These are phyloP conservation scores for Paragyromitra xinjiangensis DNA, from an alignment of 495 filamentous ascomycete genomes.

Conservation along the genomic window DNA sequence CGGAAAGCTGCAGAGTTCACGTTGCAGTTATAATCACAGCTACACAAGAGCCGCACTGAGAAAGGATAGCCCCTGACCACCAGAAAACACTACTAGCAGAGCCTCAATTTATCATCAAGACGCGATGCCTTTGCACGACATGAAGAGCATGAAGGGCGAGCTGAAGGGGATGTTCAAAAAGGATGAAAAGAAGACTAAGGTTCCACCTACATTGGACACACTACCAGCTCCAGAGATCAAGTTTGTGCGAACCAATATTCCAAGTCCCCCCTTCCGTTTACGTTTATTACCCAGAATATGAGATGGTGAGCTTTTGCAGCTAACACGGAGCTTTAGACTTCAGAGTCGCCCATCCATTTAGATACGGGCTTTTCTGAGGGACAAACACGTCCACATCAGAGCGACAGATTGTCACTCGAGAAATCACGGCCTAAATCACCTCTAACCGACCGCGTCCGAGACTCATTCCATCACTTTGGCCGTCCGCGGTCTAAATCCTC, in stretches of 20 bases:
- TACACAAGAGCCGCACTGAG: conserved; percentile 17
- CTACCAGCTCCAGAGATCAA: conserved; percentile 71
- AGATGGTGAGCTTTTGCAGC: conserved; percentile 64
- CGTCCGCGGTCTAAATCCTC: conserved; percentile 70
- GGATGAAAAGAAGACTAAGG: conserved; percentile 35
- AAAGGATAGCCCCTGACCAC: conserved; percentile 28
- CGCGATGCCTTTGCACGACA: conserved; percentile 35
- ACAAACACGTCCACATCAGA: conserved; percentile 57
- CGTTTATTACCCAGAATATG: conserved; percentile 65
- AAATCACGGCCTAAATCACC: conserved; percentile 59
- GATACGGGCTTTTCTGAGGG: conserved; percentile 32
- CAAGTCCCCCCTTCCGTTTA: conserved; percentile 24
- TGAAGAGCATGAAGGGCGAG: conserved; percentile 36
- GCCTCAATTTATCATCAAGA: conserved; percentile 33
- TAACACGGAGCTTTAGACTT: conserved; percentile 59
- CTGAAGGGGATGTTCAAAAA: conserved; percentile 41
- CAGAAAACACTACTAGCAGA: conserved; percentile 17
- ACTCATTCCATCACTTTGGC: conserved; percentile 43
- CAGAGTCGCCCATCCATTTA: conserved; percentile 48
- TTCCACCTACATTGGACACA: conserved; percentile 12
- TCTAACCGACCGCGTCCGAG: conserved; percentile 65
- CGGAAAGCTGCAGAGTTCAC: conserved; percentile 16
- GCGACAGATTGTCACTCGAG: conserved; percentile 55
- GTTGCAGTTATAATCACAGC: conserved; percentile 11
- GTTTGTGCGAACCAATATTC: conserved; percentile 83